phyloP scores from a whole-genome alignment of 129 eudicot genomes.

The Flaveria trinervia region DNA sequence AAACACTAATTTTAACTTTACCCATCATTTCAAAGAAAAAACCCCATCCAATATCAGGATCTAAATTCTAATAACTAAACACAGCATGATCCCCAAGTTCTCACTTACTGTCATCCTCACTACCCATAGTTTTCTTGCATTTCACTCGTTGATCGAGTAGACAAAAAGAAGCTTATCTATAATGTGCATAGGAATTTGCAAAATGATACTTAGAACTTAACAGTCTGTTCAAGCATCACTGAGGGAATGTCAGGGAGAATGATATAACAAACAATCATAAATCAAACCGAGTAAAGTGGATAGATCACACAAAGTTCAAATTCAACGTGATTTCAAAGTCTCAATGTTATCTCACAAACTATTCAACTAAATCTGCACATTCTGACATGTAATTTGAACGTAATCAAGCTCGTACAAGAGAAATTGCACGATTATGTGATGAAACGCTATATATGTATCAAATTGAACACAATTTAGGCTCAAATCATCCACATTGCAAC shows the following conservation, averaged over 20 bases:
- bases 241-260: not conserved
- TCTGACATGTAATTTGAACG: not conserved
- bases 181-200: not conserved
- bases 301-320: not conserved
- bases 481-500: constrained; percentile 14
- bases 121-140: constrained; percentile 5
- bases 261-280: not conserved
- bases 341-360: constrained; percentile 1
- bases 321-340: not conserved
- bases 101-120: not conserved
- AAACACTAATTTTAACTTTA: not conserved
- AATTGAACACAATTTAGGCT: constrained; percentile 13
- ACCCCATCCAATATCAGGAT: not conserved
- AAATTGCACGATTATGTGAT: not conserved
- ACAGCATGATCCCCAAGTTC: constrained; percentile 1
- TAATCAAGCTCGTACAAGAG: constrained; percentile 13
- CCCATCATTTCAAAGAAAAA: not conserved
- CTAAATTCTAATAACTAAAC: not conserved
- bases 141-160: not conserved
- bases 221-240: not conserved
- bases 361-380: constrained; percentile 14
- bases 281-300: not conserved
- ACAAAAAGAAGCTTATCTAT: not conserved
- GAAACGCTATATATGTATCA: not conserved
- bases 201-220: not conserved